Evolutionary conservation across 2,329 filamentous ascomycete species (phyloP), one percentile per base, ranked within the genome.

Genomic region (Ascochyta viciae-villosae): DNA sequence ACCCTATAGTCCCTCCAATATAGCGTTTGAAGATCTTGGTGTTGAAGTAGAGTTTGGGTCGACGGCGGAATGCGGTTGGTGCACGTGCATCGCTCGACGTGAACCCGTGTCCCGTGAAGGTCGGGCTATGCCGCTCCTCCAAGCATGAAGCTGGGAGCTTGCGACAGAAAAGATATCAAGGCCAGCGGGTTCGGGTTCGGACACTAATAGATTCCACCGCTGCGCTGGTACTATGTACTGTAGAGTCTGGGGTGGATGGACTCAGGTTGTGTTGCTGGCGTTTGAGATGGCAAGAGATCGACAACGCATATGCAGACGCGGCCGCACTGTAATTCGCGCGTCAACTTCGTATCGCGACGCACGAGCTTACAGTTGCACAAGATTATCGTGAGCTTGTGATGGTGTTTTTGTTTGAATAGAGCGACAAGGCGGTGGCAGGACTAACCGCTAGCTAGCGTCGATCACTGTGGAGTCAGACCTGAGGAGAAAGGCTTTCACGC

Each of bases 271-370:
- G 44, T 49, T 52, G 44, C 27, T 37, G n/a, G 33, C 41, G 49
- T 49, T 51, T 52, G 54, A 53, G 54, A 33, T 53, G 48, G 16
- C 34, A 44, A 44, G 33, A 29, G 54, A 53, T 52, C 49, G 44
- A 49, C 54, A 47, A 24, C 40, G 54, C 48, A 53, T 38, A 33
- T 49, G 43, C 48, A 34, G 33, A 38, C 29, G 27, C 9, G 24
- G 34, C 15, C 38, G 54, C 47, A 43, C 33, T 19, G 13, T n/a
- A 16, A 9, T 35, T 35, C 39, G 15, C 19, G 34, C 27, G 16
- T 10, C 31, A 13, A 9, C 6, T 24, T 39, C 27, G 31, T 38
- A 41, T 26, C 13, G 26, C 12, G 31, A 38, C 19, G 43, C 42
- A 43, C 31, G 47, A 51, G 53, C 53, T 56, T 24, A 51, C 31